Base-by-base conservation (phyloP, 768 basidiomycete genomes). In the Amanita pseudoporphyria region DNA sequence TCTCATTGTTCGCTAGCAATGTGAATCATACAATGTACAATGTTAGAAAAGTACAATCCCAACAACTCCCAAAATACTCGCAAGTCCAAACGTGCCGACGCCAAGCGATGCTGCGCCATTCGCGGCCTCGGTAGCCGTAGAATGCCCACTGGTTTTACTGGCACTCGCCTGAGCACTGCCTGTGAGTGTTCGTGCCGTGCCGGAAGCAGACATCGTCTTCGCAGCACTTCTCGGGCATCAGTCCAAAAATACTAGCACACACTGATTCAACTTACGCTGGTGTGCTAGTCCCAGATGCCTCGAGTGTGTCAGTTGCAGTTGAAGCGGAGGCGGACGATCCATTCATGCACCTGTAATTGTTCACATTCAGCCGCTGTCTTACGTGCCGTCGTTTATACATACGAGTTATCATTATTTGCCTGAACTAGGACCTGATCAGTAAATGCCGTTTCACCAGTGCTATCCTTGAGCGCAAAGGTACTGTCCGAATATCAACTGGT, bases 381-480 rank as follows among this genome's bases (percentile, higher is more conserved):
- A 26, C 6, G n/a, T 3, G n/a, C 24, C 35, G 21, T n/a, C 19
- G 5, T 18, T 16, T 33, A 33, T 22, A 19, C 64, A 10, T 55
- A 73, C 74, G 64, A 66, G 6, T 56, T 53, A 51, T 70, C 65
- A 9, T 58, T 41, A 24, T 76, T 65, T 4, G 59, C 2, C 47
- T 62, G 54, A 42, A 86, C 32, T 14, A 26, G 12, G 22, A 50
- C 66, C 2, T 67, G 64, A 45, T 77, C 76, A 12, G 77, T 76
- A 64, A 71, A 87, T 6, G 70, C 76, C 7, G 56, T 60, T 1
- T 59, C 13, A 13, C 85, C 85, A 12, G 76, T 76, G 58, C 62
- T 64, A 53, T 87, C 85, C 65, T 79, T 82, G 54, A 84, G 51
- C 10, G 58, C 58, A 30, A 77, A 55, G n/a, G 75, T 74, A 55